These are phyloP conservation scores for Mycena leptocephala DNA, from an alignment of 768 basidiomycete species.

Conservation along the genomic window DNA sequence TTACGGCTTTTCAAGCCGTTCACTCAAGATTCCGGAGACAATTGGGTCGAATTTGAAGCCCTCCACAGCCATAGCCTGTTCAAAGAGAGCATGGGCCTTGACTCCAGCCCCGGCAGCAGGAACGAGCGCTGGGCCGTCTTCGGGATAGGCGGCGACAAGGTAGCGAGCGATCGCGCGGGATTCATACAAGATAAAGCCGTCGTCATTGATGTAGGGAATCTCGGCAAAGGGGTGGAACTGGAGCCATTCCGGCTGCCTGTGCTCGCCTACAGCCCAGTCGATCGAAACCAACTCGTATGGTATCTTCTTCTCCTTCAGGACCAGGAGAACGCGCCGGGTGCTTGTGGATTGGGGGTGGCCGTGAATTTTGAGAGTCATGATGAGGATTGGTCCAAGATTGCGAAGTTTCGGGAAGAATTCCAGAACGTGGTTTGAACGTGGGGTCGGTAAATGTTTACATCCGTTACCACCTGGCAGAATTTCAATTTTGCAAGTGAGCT, in stretches of 20 bases:
- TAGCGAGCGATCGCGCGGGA: constrained; percentile 67
- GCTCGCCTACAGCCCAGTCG: background rate
- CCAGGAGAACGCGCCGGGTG: constrained; percentile 13
- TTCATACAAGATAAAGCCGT: constrained; percentile 67
- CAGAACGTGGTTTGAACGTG: too few relatives aligned
- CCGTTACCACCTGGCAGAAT: too few relatives aligned
- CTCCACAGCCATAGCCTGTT: constrained; percentile 60
- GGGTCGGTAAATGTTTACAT: too few relatives aligned
- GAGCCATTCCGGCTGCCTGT: constrained; percentile 17
- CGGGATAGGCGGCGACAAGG: constrained; percentile 59
- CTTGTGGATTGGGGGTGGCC: constrained; percentile 6
- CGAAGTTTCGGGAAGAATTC: too few relatives aligned
- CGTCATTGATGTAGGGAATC: constrained; percentile 49
- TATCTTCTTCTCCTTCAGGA: constrained; percentile 27
- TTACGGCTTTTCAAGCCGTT: constrained; percentile 62
- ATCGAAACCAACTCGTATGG: constrained; percentile 15
- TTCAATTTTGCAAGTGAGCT: background rate
- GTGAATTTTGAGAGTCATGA: constrained; percentile 12
- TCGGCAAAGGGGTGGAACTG: constrained; percentile 9
- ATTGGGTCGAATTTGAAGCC: constrained; percentile 60
- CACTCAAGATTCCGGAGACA: constrained; percentile 52
- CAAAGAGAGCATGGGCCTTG: constrained; percentile 50
- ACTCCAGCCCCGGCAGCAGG: constrained; percentile 46
- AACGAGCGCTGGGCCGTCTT: constrained; percentile 57
- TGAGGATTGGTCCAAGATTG: too few relatives aligned